A percentile compares a stretch with the other conserved stretches of the same genome.
Evolutionary conservation across 1,284 basidiomycete species (phyloP).

Genomic region (Trichosporon ovoides): DNA sequence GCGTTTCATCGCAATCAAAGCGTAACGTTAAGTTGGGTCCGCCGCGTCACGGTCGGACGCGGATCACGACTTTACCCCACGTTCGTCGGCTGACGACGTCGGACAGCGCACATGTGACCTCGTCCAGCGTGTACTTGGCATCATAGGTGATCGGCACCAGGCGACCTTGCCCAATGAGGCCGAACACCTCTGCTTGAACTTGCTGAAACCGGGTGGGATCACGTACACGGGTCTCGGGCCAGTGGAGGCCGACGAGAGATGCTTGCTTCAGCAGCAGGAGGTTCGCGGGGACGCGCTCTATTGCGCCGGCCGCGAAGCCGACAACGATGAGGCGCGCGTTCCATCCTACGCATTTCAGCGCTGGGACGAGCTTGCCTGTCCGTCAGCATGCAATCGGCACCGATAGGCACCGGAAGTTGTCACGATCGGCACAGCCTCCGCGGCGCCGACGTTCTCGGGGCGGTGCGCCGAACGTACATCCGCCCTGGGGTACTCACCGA

Average conservation of each 20-base stretch:
- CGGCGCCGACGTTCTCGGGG: too few relatives aligned
- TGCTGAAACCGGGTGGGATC: constrained; percentile 61
- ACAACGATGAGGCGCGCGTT: constrained; percentile 51
- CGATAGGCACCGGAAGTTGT: too few relatives aligned
- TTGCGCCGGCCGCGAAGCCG: neutral
- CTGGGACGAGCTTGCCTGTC: constrained; percentile 46
- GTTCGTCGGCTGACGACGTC: constrained; percentile 68
- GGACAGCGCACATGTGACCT: constrained; percentile 55
- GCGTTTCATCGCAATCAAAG: neutral
- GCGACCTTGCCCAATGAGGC: constrained; percentile 63
- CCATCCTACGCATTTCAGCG: constrained; percentile 85
- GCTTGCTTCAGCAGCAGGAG: constrained; percentile 76
- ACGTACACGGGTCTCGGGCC: constrained; percentile 70
- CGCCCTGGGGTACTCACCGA: too few relatives aligned
- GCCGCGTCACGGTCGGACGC: constrained; percentile 19
- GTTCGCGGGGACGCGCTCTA: constrained; percentile 69
- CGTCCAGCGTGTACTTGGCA: constrained; percentile 65
- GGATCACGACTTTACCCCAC: constrained; percentile 84
- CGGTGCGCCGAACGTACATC: too few relatives aligned
- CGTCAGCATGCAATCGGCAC: too few relatives aligned
- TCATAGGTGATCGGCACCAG: constrained; percentile 70
- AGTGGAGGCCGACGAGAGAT: constrained; percentile 75
- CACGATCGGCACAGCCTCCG: too few relatives aligned
- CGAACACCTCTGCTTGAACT: constrained; percentile 71
- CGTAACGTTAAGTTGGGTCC: too few relatives aligned